Base-by-base conservation (phyloP, 2,329 filamentous ascomycete species). In the Blumeria graminis region DNA sequence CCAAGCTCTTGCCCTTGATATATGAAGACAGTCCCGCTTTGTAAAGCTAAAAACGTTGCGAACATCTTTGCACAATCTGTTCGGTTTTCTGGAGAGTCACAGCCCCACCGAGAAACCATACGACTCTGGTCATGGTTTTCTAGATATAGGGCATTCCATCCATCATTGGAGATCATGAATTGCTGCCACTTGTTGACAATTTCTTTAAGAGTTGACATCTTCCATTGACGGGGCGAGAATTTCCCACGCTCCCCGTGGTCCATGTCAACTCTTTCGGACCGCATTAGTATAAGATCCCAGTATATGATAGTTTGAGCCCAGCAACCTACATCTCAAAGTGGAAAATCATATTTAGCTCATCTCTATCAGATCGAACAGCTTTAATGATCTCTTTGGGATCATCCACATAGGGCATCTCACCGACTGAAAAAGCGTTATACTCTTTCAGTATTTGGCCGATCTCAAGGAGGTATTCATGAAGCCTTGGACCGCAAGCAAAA, bases 331-430 rank as follows among this genome's bases (percentile, higher is more conserved):
- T 70, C 57, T 84, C 81, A 63, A 86, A 86, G 62, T 83, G 77
- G 67, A 86, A 85, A 38, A 85, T 80, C 80, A 85, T 85, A 65
- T 76, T 80, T 48, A 85, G 68, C 63, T 84, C 79, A 35, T 73
- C 71, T 14, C 75, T 71, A 55, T 76, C 74, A 22, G 71, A 73
- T 2, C 71, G 71, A 1, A 84, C 79, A 6, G 72, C 72, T 13
- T 70, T 69, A 6, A 79, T 62, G 0, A 78, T 71, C 57, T 77
- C 73, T 6, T 73, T 66, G 7, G 69, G 68, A 52, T 72, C 71
- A 3, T 68, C 69, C 1, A 72, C 57, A 69, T 69, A 22, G 62
- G 71, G 22, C 70, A 72, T 60, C 61, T 77, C 75, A 8, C 75
- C 75, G 4, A 77, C 74, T 0, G 71, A 75, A 63, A 77, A 71